phyloP scores from a whole-genome alignment of 768 basidiomycete species.

The Lactarius akahatsu region DNA sequence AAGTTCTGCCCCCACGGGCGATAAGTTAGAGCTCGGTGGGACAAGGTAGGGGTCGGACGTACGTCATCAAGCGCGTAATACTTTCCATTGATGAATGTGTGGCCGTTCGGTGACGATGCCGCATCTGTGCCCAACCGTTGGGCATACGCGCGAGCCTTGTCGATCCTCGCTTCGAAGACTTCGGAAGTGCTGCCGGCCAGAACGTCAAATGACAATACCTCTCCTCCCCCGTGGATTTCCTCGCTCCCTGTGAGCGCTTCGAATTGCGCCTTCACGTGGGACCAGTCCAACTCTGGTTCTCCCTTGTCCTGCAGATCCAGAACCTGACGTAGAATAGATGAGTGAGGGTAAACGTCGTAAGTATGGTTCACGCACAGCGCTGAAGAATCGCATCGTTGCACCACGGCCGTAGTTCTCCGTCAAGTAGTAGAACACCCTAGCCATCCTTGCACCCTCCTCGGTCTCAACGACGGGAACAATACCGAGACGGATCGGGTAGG shows the following conservation, averaged over 20 bases:
- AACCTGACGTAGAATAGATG: conserved; percentile 2
- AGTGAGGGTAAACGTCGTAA: neutral
- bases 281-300: conserved; percentile 10
- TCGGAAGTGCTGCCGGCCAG: conserved; percentile 12
- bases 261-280: conserved; percentile 11
- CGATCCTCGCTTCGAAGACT: conserved; percentile 24
- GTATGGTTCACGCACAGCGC: neutral
- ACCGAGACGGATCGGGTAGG: conserved; percentile 81
- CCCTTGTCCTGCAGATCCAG: neutral
- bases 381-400: conserved; percentile 11
- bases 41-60: neutral
- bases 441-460: conserved; percentile 40
- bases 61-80: conserved; percentile 26
- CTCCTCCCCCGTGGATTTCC: conserved; percentile 8
- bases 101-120: conserved; percentile 34
- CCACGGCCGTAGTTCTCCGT: conserved; percentile 13
- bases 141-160: conserved; percentile 36
- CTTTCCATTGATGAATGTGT: conserved; percentile 50
- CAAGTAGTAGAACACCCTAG: conserved; percentile 41
- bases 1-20: conserved; percentile 51
- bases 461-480: conserved; percentile 70
- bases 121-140: conserved; percentile 36
- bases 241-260: conserved; percentile 8
- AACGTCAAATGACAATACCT: conserved; percentile 9
- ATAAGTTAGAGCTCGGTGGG: neutral